These are phyloP conservation scores for Zizania latifolia DNA, from an alignment of 176 grass and related monocot species.

Conservation along the genomic window DNA sequence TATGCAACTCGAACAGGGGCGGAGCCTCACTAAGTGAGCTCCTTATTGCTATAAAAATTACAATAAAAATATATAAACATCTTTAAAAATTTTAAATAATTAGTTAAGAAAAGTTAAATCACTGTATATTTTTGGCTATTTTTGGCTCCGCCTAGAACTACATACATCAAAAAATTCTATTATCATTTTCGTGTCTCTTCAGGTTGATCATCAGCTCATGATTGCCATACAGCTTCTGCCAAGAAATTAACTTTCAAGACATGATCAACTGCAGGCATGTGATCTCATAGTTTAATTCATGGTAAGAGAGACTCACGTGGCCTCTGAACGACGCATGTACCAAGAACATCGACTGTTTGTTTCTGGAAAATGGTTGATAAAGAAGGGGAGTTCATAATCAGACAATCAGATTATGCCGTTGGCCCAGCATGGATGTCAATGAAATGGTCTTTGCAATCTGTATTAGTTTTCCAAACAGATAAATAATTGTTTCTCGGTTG, in stretches of 20 bases:
- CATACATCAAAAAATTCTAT: slow-evolving; percentile 24
- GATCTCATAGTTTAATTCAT: not conserved
- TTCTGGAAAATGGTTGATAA: not conserved
- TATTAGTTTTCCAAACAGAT: no score
- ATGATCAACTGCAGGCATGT: slow-evolving; percentile 35
- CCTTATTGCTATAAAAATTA: no score
- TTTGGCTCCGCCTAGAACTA: no score
- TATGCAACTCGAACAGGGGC: no score
- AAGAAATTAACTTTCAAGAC: slow-evolving; percentile 25
- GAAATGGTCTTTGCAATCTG: no score
- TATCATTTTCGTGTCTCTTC: not conserved
- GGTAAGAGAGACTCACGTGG: slow-evolving; percentile 23
- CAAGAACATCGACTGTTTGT: slow-evolving; percentile 36
- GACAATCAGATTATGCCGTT: not conserved
- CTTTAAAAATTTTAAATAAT: no score
- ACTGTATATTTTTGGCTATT: no score
- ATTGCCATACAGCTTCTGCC: slow-evolving; percentile 22
- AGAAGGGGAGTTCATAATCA: not conserved
- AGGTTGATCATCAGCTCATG: slow-evolving; percentile 26
- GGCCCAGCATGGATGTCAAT: no score
- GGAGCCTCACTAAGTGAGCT: no score
- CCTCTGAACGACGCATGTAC: not conserved
- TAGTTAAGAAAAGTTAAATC: no score
- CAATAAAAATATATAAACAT: no score
- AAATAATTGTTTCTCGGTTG: no score